Percentiles rank a stretch among this genome's conserved stretches.
These are phyloP conservation scores for Asterella californica DNA, from an alignment of 225 moss, liverwort and hornwort genomes.

Conservation along the genomic window DNA sequence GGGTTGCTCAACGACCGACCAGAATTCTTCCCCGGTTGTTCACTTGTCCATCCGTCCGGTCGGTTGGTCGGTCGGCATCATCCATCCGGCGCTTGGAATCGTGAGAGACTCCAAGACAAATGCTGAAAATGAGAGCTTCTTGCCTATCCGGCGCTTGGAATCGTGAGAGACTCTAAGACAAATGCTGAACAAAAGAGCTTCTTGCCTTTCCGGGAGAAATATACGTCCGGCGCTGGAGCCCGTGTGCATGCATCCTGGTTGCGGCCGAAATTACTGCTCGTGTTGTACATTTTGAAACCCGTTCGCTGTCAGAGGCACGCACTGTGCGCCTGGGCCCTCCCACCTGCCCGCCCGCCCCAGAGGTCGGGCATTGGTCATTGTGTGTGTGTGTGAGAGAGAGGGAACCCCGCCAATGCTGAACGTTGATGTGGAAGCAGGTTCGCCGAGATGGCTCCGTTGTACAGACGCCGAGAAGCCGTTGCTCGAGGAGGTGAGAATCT, in stretches of 20 bases:
- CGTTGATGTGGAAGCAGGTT: background rate
- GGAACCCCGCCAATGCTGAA: background rate
- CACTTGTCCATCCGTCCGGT: background rate
- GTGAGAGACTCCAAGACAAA: background rate
- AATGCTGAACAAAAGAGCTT: too few species aligned
- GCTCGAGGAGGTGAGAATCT: background rate
- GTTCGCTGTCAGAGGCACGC: background rate
- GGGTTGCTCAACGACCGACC: background rate
- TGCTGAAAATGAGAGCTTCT: too few species aligned
- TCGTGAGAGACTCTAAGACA: background rate
- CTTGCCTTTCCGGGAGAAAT: background rate
- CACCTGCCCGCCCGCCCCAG: background rate
- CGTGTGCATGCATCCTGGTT: too few species aligned
- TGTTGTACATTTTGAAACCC: background rate
- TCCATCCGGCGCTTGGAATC: background rate
- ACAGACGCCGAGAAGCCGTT: background rate
- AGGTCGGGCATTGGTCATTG: background rate
- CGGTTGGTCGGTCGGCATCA: background rate
- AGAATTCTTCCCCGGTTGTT: too few species aligned
- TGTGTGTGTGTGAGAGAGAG: background rate
- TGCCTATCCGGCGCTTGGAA: background rate
- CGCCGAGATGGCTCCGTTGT: background rate
- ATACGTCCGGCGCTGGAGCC: background rate
- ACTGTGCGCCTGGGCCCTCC: background rate
- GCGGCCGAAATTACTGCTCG: background rate